Evolutionary conservation across 169 alveolate species (phyloP).

Genomic region (Toxoplasma gondii): DNA sequence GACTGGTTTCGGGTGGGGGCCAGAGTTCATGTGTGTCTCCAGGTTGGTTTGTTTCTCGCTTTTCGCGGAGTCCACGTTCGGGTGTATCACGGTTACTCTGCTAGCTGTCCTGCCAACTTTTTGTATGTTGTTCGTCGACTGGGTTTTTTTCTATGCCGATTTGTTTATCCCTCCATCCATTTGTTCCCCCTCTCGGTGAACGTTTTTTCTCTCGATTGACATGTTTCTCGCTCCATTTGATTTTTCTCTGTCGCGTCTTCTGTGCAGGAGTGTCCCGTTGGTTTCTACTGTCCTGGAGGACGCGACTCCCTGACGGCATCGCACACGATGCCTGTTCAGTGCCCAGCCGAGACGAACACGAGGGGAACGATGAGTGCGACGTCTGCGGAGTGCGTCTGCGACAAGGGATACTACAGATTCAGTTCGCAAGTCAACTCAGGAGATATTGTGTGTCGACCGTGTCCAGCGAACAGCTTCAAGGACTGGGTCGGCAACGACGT

Average conservation of each 20-base stretch:
- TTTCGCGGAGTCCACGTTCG: too few species aligned
- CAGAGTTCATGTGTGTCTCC: too few species aligned
- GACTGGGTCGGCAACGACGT: constrained; percentile 77
- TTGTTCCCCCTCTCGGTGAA: too few species aligned
- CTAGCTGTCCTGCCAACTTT: too few species aligned
- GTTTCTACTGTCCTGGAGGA: constrained; percentile 82
- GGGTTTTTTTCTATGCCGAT: too few species aligned
- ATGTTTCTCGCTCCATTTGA: too few species aligned
- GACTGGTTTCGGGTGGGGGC: too few species aligned
- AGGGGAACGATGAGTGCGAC: constrained; percentile 49
- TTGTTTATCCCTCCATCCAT: too few species aligned
- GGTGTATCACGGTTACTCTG: too few species aligned
- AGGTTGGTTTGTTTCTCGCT: too few species aligned
- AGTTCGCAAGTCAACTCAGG: constrained; percentile 1
- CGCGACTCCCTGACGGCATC: constrained; percentile 36
- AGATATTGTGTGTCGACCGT: constrained; percentile 70
- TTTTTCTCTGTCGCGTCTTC: not conserved
- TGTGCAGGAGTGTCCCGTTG: constrained; percentile 78
- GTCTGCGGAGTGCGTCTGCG: constrained; percentile 74
- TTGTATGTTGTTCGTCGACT: too few species aligned
- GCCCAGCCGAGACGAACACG: constrained; percentile 72
- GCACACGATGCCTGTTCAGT: constrained; percentile 27
- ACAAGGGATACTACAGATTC: constrained; percentile 41
- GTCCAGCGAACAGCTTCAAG: constrained; percentile 80
- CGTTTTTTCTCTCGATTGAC: not conserved